A percentile compares a stretch with the other conserved stretches of the same genome.
Conservation (phyloP, 1,284 basidiomycete species). For the Apiotrichum domesticum region DNA sequence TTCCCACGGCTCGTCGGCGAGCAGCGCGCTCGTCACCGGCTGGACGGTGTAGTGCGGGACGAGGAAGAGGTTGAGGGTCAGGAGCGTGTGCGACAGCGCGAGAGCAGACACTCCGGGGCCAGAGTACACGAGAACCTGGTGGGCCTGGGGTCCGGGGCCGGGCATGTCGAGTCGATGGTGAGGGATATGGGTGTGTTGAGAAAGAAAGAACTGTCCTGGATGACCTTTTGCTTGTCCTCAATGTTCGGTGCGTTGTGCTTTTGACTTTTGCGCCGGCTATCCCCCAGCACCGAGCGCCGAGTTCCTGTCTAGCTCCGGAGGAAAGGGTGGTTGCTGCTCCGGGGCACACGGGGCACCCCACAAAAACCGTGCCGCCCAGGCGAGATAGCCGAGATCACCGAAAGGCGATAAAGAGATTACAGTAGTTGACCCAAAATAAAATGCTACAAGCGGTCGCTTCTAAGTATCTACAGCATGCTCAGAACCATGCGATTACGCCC, state of each 20-base stretch:
- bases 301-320: too few relatives aligned
- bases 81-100: constrained; percentile 56
- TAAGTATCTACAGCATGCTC: constrained; percentile 8
- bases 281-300: too few relatives aligned
- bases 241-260: too few relatives aligned
- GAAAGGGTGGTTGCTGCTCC: too few relatives aligned
- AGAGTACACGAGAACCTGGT: constrained; percentile 69
- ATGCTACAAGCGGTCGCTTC: background rate
- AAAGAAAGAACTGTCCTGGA: background rate
- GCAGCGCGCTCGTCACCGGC: constrained; percentile 54
- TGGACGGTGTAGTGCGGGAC: constrained; percentile 72
- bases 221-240: too few relatives aligned
- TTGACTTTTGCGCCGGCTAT: too few relatives aligned
- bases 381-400: constrained; percentile 1
- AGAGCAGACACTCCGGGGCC: constrained; percentile 61
- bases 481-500: constrained; percentile 50
- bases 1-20: constrained; percentile 69
- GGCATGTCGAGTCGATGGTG: constrained; percentile 23
- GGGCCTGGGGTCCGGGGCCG: constrained; percentile 32
- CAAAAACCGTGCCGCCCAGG: background rate
- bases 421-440: too few relatives aligned
- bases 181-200: background rate
- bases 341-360: background rate
- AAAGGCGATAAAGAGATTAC: too few relatives aligned
- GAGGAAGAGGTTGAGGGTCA: constrained; percentile 58